Evolutionary conservation across 1,139 yeast species (phyloP).

Genomic region (Suhomyces yuchorum): DNA sequence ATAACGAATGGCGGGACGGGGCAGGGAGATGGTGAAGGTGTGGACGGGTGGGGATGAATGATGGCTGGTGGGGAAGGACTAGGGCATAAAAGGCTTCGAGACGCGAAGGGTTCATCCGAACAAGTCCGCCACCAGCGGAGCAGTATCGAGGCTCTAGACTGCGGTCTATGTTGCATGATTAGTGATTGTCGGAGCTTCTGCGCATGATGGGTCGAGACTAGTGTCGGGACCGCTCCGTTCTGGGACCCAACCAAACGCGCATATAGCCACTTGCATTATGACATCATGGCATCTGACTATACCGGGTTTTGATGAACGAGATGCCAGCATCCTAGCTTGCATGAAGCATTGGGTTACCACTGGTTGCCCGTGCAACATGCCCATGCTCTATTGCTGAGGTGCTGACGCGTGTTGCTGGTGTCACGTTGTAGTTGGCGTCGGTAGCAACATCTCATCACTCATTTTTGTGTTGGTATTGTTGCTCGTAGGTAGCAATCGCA

Average conservation of each 20-base stretch:
- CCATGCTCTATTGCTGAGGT: neutral
- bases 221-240: neutral
- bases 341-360: neutral
- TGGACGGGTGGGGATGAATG: no score
- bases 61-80: no score
- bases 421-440: neutral
- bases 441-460: neutral
- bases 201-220: no score
- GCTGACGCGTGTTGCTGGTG: neutral
- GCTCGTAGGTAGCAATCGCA: conserved; percentile 8
- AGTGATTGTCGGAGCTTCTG: neutral
- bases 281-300: neutral
- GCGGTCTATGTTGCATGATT: neutral
- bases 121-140: no score
- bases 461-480: neutral
- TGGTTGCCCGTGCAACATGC: neutral
- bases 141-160: neutral
- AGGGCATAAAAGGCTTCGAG: no score
- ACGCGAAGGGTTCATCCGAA: no score
- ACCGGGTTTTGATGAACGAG: neutral
- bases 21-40: neutral
- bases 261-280: neutral
- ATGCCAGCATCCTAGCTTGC: neutral
- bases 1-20: no score
- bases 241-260: neutral